Base-by-base conservation (phyloP, 495 filamentous ascomycete genomes). In the Cryomyces minteri region DNA sequence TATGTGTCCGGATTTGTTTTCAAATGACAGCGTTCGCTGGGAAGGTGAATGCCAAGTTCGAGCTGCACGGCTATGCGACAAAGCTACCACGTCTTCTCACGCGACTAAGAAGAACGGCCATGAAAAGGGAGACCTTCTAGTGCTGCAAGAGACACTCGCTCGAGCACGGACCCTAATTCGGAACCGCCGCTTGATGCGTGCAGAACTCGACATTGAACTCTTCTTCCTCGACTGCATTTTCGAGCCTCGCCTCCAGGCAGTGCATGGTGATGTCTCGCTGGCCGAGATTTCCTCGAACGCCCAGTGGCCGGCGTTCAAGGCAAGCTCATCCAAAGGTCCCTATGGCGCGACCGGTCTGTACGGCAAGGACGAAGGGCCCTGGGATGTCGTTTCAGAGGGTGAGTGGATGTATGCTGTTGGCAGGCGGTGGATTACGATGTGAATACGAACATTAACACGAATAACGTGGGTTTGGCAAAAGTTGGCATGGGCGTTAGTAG, bases 271-370 rank as follows among this genome's bases (percentile, higher is more conserved):
- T 40, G 67, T 71, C 43, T 50, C 58, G 9, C 48, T 63, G 1
- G 58, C 62, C 11, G 57, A 67, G 43, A 45, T 66, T 30, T 41
- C 47, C 4, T 67, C 63, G 2, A 54, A 52, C 12, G 66, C 59
- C 6, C 25, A 46, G 18, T 73, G 70, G 69, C 62, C 59, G 5
- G 39, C 51, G 6, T 44, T 57, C 10, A 47, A 55, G 51, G 45
- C 48, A 32, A 40, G 51, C 1, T 64, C 59, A 32, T 60, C 60
- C 9, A 71, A 71, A 48, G 70, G 70, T 0, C 70, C 70, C 0
- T 73, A 71, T 43, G 70, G 70, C n/a, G 56, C 57, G 39, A 70
- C 67, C 5, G 70, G 70, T 0, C 53, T 68, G 18, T 72, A 72
- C 41, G 69, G 66, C 31, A 70, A 69, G 43, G 67, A 67, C 44